Percentiles rank a stretch among this genome's conserved stretches.
Conservation (phyloP, 352 stramenopile species). For the Thalassiosira mediterranea region DNA sequence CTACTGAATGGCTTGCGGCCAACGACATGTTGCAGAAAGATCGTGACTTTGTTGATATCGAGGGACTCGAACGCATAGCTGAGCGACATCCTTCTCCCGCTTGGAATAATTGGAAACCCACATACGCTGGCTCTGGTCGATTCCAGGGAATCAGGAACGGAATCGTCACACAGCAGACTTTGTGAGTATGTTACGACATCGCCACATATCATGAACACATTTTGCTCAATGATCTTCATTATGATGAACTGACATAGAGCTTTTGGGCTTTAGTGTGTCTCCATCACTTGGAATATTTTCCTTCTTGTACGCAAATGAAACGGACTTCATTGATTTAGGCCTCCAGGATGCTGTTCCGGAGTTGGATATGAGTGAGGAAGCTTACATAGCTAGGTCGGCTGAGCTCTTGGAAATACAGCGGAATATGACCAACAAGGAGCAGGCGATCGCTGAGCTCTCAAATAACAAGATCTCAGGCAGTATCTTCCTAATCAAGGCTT, state of each 20-base stretch:
- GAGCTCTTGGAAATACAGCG: constrained; percentile 4
- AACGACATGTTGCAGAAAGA: constrained; percentile 3
- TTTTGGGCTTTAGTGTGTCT: too few species aligned
- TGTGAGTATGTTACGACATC: too few species aligned
- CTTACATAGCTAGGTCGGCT: background rate
- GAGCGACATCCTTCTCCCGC: background rate
- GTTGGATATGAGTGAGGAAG: constrained; percentile 5
- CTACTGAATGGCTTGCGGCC: constrained; percentile 3
- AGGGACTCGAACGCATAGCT: background rate
- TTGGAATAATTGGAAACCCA: constrained; percentile 5
- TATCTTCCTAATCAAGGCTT: background rate
- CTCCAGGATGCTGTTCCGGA: constrained; percentile 1
- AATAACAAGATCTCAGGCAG: constrained; percentile 8
- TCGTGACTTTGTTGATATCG: background rate
- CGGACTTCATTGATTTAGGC: background rate
- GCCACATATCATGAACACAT: too few species aligned
- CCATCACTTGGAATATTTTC: constrained; percentile 4
- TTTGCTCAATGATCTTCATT: too few species aligned
- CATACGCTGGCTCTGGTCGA: background rate
- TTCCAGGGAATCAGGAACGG: constrained; percentile 1
- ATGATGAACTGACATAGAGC: too few species aligned
- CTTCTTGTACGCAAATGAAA: constrained; percentile 4
- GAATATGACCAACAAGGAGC: background rate
- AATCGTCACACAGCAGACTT: constrained; percentile 6
- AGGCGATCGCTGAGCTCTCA: constrained; percentile 2